Base-by-base conservation (phyloP, 2,329 filamentous ascomycete genomes). In the Xylariales sp. region DNA sequence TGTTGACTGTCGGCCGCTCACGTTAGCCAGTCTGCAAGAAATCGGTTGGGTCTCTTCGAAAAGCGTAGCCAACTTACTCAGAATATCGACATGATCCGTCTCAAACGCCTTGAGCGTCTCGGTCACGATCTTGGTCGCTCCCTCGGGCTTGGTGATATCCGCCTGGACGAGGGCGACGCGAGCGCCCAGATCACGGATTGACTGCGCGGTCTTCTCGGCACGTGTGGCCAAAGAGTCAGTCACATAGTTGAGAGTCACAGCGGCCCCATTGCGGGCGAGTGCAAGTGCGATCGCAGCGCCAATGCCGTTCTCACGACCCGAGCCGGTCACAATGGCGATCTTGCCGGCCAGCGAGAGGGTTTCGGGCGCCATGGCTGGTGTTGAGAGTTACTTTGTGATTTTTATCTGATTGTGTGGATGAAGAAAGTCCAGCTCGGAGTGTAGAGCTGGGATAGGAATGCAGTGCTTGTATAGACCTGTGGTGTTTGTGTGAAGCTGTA, bases 291-390 rank as follows among this genome's bases (percentile, higher is more conserved):
- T 68, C 12, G 54, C 66, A 3, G 67, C 68, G 4, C 68, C 68
- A 8, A 70, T 68, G 3, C 65, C 65, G 33, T 65, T 69, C 19
- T 69, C 64, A 4, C 60, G 59, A 12, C 66, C 65, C 8, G 67
- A 70, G 19, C 68, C 69, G 1, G 69, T 72, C 7, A 72, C 53
- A 25, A 72, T 65, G 44, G 68, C 68, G 1, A 62, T 51, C 46
- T 71, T 70, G 41, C 61, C 63, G 12, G 51, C 43, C 11, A 71
- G 61, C 4, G 57, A 62, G 14, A 71, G 55, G 1, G 55, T 61
- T 8, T 68, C 63, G 5, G 43, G 36, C n/a, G 54, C 15, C 56
- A 61, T 63, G 9, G n/a, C n/a, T n/a, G n/a, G n/a, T n/a, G n/a
- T n/a, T n/a, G n/a, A n/a, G n/a, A n/a, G n/a, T n/a, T n/a, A n/a